Base-by-base conservation (phyloP, 2,329 filamentous ascomycete genomes). In the Calonectria multiphialidica region DNA sequence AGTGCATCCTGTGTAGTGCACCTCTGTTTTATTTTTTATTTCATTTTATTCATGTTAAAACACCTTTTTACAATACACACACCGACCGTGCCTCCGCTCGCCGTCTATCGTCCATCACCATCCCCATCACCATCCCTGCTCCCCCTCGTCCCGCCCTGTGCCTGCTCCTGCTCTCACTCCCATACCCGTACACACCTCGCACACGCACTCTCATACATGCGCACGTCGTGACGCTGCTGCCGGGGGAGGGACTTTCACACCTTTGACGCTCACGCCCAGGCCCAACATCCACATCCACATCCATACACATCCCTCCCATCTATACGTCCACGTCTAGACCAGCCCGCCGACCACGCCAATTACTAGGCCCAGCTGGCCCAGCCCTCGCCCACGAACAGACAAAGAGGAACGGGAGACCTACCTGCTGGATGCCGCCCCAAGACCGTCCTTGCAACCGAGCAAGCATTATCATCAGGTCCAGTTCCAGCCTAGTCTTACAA, bases 381-480 rank as follows among this genome's bases (percentile, higher is more conserved):
- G 68, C 61, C 59, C 35, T 37, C 37, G 47, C 53, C 50, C 63
- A 64, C 69, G 49, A 57, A 72, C 77, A 64, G 69, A 76, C 76
- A 78, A 78, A 78, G 76, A 68, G 57, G 66, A 47, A 47, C 64
- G 68, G 71, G 62, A 63, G 67, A n/a, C 73, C n/a, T n/a, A n/a
- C n/a, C n/a, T 76, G 72, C 71, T 77, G 71, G 68, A 77, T 75
- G 75, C 76, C 74, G 76, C 70, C 70, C 71, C 71, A 55, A 74
- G 76, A 72, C 75, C 73, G 77, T 79, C 77, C 77, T 76, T 77
- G 74, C 70, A 76, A 70, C 77, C 72, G 74, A 76, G 68, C 70
- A 72, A 77, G 72, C 77, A 79, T 79, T 76, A 76, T 71, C 74
- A 75, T 65, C 73, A 64, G 64, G 47, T 50, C 65, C 68, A 71